Evolutionary conservation across 202 grass and related monocot species (phyloP).

Genomic region (Saccharum hybrid): DNA sequence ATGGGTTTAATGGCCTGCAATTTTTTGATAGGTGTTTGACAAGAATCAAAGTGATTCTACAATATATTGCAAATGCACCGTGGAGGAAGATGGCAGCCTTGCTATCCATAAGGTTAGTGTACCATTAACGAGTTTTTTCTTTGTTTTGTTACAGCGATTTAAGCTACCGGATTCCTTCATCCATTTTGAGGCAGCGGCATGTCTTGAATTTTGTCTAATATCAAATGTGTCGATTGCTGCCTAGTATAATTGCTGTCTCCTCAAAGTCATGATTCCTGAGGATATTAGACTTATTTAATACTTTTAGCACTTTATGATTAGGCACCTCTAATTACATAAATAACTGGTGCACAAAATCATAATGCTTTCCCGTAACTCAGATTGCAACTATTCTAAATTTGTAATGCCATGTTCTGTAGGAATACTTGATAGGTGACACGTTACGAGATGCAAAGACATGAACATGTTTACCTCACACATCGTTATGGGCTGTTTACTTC

Average conservation of each 20-base stretch:
- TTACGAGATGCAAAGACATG: not conserved
- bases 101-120: slow-evolving; percentile 61
- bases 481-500: not conserved
- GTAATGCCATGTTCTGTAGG: not conserved
- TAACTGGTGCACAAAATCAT: not conserved
- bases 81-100: slow-evolving; percentile 56
- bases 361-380: not conserved
- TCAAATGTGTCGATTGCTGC: not conserved
- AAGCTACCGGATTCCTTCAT: not conserved
- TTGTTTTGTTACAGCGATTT: not conserved
- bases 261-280: not conserved
- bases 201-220: not conserved
- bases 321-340: not conserved
- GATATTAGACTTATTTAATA: not conserved
- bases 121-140: not conserved
- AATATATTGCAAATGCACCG: slow-evolving; percentile 74
- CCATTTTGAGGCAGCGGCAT: not conserved
- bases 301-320: not conserved
- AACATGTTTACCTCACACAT: not conserved
- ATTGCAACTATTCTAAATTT: not conserved
- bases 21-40: slow-evolving; percentile 63
- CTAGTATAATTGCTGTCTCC: not conserved
- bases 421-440: not conserved
- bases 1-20: slow-evolving; percentile 14
- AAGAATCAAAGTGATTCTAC: slow-evolving; percentile 55